Evolutionary conservation across 768 basidiomycete species (phyloP), one percentile per base, ranked within the genome.

Genomic region (Lactarius pseudohatsudake): DNA sequence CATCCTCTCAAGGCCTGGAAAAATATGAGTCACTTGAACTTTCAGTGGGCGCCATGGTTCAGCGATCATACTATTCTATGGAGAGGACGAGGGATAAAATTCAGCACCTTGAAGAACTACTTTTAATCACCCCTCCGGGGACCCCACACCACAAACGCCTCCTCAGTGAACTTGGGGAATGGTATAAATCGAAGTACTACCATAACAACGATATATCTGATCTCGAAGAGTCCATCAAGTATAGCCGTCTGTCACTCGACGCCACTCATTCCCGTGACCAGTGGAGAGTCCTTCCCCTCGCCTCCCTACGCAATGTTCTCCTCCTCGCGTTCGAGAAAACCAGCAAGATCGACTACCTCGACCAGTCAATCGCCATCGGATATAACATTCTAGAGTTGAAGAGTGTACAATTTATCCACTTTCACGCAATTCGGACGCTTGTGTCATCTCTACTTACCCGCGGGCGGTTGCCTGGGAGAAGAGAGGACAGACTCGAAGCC

Each of bases 211-310:
- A 55, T 20, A 36, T 62, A 62, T 18, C 5, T 16, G 53, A 40
- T 38, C 54, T 62, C 8, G 36, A 62, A 20, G 61, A 55, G 16
- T 34, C 26, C 22, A 54, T 62, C 2, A 54, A 54, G 36, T 62
- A 28, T 41, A 36, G 26, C 34, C 61, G 34, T 8, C 36, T 62
- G 36, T 7, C 38, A 36, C 36, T 62, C 10, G 50, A n/a, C 38
- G 26, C 26, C 6, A 38, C 32, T n/a, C 61, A 40, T 26, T 22
- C 61, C 22, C 13, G 4, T 28, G 54, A 55, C 18, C 11, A 1
- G 26, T 30, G 6, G 16, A 34, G 34, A 30, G 45, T 18, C 9
- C 2, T 38, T 10, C 18, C 22, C 34, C n/a, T 34, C 10, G 3
- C 11, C 18, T 13, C 15, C 9, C 45, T 57, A 4, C 28, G 9